Evolutionary conservation across 352 stramenopile genomes (phyloP), one percentile per base, ranked within the genome.

Genomic region (Pythium rhizo-oryzae): DNA sequence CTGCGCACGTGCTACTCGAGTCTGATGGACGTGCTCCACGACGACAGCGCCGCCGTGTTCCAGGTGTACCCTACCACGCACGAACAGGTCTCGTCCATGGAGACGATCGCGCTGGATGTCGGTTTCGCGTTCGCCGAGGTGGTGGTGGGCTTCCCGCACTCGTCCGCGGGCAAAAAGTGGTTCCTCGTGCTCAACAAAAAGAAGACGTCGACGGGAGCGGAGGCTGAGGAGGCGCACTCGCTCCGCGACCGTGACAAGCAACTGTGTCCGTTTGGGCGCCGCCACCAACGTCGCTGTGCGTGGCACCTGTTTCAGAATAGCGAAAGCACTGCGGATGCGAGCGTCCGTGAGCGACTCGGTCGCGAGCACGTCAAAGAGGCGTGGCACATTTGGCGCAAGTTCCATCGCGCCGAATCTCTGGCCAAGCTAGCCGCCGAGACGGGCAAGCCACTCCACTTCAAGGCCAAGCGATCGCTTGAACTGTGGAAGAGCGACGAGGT

Each of bases 331-430:
- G 16, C 39, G 19, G 28, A 16, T 23, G 50, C 44, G 41, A 30
- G 19, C 33, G 67, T 90, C 51, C 71, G 78, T 39, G 72, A 82
- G 1, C 82, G 80, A 46, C 72, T 91, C 16, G 82, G 70, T 19
- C 82, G 69, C 37, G 82, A 92, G 39, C 84, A 92, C 35, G 82
- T 90, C 19, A 87, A 86, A 60, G 77, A 74, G 15, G 82, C 84
- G 41, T 92, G 84, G 84, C 84, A 88, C 43, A 83, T 88, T 23
- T 89, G 80, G 78, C 78, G 84, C 47, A 92, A 92, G 58, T 91
- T 80, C 67, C 71, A 78, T 19, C 79, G 82, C 16, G 56, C 75
- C 0, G 21, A 28, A 1, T 30, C 35, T 11, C 3, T 67, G 5
- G 59, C 54, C 0, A 61, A 68, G 43, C 24, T 50, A 18, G 44